These are phyloP conservation scores for Stentor roeselii DNA, from an alignment of 73 alveolate species.

Conservation along the genomic window DNA sequence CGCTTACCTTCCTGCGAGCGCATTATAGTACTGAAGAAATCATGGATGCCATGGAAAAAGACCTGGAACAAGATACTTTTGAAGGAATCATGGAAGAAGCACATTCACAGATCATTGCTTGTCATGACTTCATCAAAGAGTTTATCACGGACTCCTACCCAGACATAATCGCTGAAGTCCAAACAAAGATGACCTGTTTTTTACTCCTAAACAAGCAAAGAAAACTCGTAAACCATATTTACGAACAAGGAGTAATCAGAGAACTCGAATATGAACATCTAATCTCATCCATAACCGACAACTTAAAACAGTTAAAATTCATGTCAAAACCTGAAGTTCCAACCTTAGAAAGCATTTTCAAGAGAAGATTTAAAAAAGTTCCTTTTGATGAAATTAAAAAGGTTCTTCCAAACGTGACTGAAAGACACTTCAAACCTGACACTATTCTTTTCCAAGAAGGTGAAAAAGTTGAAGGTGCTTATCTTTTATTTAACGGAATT, in stretches of 20 bases:
- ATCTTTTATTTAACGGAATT: slow-evolving; percentile 6
- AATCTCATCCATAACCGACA: neutral
- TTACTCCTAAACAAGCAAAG: neutral
- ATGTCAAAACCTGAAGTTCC: slow-evolving; percentile 12
- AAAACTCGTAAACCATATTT: neutral
- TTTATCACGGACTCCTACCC: slow-evolving; percentile 8
- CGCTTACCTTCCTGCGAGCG: slow-evolving; percentile 29
- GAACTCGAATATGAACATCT: slow-evolving; percentile 12
- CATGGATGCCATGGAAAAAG: slow-evolving; percentile 11
- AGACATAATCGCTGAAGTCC: slow-evolving; percentile 19
- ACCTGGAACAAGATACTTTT: neutral
- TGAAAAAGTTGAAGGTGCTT: slow-evolving; percentile 8
- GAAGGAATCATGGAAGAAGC: slow-evolving; percentile 10
- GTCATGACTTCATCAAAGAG: neutral
- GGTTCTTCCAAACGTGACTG: neutral
- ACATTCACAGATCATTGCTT: neutral
- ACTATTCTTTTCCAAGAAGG: slow-evolving; percentile 4
- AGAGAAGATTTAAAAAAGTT: neutral
- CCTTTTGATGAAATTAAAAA: neutral
- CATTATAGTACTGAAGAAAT: slow-evolving; percentile 4
- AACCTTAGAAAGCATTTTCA: neutral
- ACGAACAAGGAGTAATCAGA: slow-evolving; percentile 18
- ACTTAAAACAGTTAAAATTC: neutral
- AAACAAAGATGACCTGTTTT: slow-evolving; percentile 9
- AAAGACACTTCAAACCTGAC: neutral